Evolutionary conservation across 164 flowering plant species (phyloP), one percentile per base, ranked within the genome.

Genomic region (Kingdonia uniflora): DNA sequence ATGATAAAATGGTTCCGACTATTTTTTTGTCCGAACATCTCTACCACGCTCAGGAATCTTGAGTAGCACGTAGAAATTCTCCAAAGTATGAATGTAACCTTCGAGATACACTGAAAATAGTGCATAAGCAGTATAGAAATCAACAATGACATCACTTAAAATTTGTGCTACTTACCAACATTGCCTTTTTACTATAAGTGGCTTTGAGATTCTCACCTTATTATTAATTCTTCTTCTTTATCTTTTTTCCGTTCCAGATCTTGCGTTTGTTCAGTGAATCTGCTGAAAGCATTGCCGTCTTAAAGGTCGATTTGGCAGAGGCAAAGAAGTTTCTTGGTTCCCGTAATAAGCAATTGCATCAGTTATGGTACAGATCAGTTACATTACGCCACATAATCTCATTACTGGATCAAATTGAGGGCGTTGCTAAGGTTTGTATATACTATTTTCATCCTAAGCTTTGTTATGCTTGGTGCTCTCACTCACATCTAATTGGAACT

Each of bases 261-360:
- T 76, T 94, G 77, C 81, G 97, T 48, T 69, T 94, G 41, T 94
- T 94, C 62, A 94, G 95, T 62, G 96, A 88, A 74, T 88, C 99
- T 47, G 68, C 99, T 52, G 85, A 84, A 69, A 83, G 79, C 44
- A 71, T 94, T 57, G 67, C 59, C 15, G 79, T 62, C 56, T 63
- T 94, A 56, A 94, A 88, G 73, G 79, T 72, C 63, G 99, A 94
- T 74, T 81, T 94, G 75, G 84, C 82, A 23, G 95, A 86, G 48
- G 91, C 99, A 47, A 86, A 92, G 74, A 82, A 73, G 62, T 74
- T 78, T 55, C 80, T 94, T 57, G 94, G 95, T 42, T 73, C 85
- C 20, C 89, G 89, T 37, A 94, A 82, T 67, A 94, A 85, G 68
- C 99, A 94, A 64, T 72, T 94, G 68, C 97, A 86, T 71, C 99